Base-by-base conservation (phyloP, 768 basidiomycete genomes). In the Amanita fuliginea region DNA sequence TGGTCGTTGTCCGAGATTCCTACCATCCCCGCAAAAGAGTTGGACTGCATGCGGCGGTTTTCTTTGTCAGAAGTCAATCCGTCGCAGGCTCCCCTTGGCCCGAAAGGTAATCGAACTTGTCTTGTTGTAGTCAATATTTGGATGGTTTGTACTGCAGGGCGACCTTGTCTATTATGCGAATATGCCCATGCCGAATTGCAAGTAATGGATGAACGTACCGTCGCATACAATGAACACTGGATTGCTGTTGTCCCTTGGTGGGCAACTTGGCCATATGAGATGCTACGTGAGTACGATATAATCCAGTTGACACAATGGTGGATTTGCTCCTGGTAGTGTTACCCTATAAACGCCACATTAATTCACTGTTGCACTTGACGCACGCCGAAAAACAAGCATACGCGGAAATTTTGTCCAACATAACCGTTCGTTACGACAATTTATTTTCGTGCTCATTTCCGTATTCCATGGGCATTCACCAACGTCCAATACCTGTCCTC, bases 381-480 rank as follows among this genome's bases (percentile, higher is more conserved):
- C 56, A 60, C 0, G 75, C 70, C 9, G 93, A 96, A 64, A 80
- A 73, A 55, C 47, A 54, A 0, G 66, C 82, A 7, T 76, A 89
- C 32, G 86, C 91, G 0, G 67, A 78, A 28, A 73, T 84, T n/a
- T 59, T 95, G 16, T 80, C 77, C 33, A 64, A 65, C 3, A 60
- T 86, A 24, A 81, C 83, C 6, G 76, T 72, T 48, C 77, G 78
- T 46, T 89, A 86, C 55, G 87, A 86, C 58, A 87, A 85, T 57
- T 66, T 91, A 26, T 91, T 91, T 61, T 75, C 74, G 5, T 91
- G 87, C 61, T 85, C 89, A 0, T 96, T 95, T 64, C 84, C 89
- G 0, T 96, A 95, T 62, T 92, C 88, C 6, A 93, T 95, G 89
- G 93, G 93, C 32, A 76, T 95, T 42, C 93, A 95, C 60, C 93